Base-by-base conservation (phyloP, 495 filamentous ascomycete species). In the Astrothelium macrocarpum region DNA sequence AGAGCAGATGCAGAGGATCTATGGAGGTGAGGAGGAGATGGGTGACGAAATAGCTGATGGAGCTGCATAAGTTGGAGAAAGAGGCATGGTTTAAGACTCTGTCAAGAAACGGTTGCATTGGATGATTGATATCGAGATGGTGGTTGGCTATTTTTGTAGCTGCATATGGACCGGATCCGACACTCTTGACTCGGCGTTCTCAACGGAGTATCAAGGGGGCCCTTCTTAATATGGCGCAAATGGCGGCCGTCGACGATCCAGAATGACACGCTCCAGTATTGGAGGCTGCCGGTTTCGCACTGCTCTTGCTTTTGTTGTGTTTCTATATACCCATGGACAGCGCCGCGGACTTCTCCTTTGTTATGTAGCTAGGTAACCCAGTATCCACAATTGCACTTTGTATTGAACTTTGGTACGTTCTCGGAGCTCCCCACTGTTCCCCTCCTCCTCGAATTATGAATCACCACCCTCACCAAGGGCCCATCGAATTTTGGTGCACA, bases 61-160 rank as follows among this genome's bases (percentile, higher is more conserved):
- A n/a, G 4, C 49, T 56, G 49, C 49, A 56, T 56, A 29, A 29
- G 20, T 25, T 56, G 11, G 43, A 56, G 49, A 20, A 56, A 29
- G 5, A 56, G 23, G 49, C 25, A 56, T 28, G 25, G 49, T 28
- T 29, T 12, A 25, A 16, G 9, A 56, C 12, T 56, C 16, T 4
- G 20, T 56, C 25, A 29, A 56, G 49, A 56, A 11, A 28, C 29
- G 49, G 49, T 29, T 56, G 49, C 49, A 56, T 56, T 9, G 20
- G 49, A 16, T 29, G 49, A 4, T 26, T 56, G 49, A 56, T 28
- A 29, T 56, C 11, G 7, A 56, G 12, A 9, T 10, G 25, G 49
- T 56, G 49, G 49, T 56, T 56, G 49, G 49, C 49, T 56, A 56
- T 56, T 29, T 56, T 56, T 56, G 49, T 56, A 56, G 49, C 49